phyloP scores from a whole-genome alignment of 2,329 filamentous ascomycete species.

The Zasmidium angulare region DNA sequence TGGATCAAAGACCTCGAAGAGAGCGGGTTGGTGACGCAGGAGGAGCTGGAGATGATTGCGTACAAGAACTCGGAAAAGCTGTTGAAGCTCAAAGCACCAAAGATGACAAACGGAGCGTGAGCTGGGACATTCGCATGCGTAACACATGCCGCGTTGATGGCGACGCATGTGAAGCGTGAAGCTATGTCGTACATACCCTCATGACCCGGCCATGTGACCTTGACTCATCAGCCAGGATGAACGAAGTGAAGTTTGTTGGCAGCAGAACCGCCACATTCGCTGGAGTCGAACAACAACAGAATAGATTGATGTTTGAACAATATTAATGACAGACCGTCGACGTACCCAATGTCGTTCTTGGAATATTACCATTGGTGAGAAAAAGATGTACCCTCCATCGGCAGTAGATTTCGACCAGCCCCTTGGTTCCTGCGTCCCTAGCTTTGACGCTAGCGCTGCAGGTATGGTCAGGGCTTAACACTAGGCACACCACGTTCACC shows the following conservation, averaged over 20 bases:
- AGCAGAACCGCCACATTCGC: neutral
- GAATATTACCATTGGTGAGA: neutral
- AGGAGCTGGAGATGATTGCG: conserved; percentile 52
- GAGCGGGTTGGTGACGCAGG: conserved; percentile 52
- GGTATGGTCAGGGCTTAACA: neutral
- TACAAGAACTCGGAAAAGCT: conserved; percentile 54
- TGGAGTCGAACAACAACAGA: neutral
- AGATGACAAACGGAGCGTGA: conserved; percentile 9
- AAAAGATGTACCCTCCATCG: neutral
- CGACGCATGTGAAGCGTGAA: neutral
- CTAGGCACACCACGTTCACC: neutral
- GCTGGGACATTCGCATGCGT: neutral
- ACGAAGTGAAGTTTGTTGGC: neutral
- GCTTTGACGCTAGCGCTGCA: neutral
- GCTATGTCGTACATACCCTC: neutral
- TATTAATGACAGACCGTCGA: neutral
- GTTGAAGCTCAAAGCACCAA: conserved; percentile 37
- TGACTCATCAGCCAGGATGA: neutral
- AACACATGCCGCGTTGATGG: neutral
- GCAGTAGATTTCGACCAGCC: neutral
- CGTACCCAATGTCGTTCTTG: neutral
- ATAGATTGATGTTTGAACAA: neutral
- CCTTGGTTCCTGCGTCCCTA: neutral
- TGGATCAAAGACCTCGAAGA: conserved; percentile 53
- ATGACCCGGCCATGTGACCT: conserved; percentile 3